A percentile compares a stretch with the other conserved stretches of the same genome.
Conservation (phyloP, 345 rosid species). For the Salix suchowensis region DNA sequence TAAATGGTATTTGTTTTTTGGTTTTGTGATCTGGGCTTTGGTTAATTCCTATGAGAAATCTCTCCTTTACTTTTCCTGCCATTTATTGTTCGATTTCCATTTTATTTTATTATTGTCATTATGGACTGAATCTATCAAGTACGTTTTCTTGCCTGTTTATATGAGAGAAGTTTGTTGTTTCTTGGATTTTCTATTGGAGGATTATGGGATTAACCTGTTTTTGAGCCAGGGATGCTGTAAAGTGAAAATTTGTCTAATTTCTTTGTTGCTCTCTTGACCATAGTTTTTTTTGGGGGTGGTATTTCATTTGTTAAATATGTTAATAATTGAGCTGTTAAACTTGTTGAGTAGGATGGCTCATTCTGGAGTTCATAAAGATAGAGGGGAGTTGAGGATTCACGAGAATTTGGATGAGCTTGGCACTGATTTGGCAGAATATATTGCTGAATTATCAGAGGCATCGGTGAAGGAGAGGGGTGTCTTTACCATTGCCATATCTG, state of each 20-base stretch:
- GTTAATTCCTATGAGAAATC: constrained; percentile 15
- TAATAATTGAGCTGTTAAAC: constrained; percentile 21
- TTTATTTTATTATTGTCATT: constrained; percentile 1
- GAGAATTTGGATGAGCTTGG: constrained; percentile 68
- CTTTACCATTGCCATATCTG: constrained; percentile 81
- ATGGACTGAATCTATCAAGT: constrained; percentile 9
- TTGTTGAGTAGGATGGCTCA: constrained; percentile 51
- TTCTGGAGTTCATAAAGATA: constrained; percentile 50
- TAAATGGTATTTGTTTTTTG: constrained; percentile 9
- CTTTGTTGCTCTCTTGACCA: no score
- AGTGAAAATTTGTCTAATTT: constrained; percentile 12
- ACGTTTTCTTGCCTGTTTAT: constrained; percentile 1
- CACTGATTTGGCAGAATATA: constrained; percentile 74
- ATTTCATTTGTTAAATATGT: not conserved
- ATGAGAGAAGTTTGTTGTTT: not conserved
- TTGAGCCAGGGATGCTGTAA: not conserved
- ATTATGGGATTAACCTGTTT: not conserved
- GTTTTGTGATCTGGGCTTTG: constrained; percentile 31
- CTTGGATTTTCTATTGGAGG: not conserved
- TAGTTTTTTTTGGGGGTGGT: no score
- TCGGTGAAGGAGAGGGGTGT: constrained; percentile 75
- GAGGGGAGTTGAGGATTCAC: constrained; percentile 70
- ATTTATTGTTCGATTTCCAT: constrained; percentile 10
- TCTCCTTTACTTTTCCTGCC: not conserved
- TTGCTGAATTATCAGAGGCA: constrained; percentile 79